These are phyloP conservation scores for Typha latifolia DNA, from an alignment of 176 grass and related monocot species.

Conservation along the genomic window DNA sequence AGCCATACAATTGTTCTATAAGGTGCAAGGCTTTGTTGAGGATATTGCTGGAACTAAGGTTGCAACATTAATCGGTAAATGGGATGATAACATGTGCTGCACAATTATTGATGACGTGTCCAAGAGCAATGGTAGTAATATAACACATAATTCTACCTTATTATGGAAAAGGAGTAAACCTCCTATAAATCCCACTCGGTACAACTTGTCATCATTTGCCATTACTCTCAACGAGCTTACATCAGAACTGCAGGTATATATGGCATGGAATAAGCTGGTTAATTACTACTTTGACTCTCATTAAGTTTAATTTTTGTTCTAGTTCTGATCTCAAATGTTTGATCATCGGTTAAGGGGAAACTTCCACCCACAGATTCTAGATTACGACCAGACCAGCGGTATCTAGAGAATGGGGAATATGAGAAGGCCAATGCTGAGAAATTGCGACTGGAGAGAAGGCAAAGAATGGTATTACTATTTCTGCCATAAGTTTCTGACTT, in stretches of 20 bases:
- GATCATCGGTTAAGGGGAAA: conserved; percentile 46
- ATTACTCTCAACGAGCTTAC: conserved; percentile 81
- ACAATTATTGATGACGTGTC: background rate
- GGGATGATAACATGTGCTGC: conserved; percentile 13
- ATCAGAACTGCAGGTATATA: conserved; percentile 49
- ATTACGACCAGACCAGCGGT: conserved; percentile 73
- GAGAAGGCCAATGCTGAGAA: conserved; percentile 81
- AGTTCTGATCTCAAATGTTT: conserved; percentile 22
- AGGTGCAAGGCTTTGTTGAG: conserved; percentile 41
- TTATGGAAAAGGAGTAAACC: conserved; percentile 81
- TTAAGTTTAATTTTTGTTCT: conserved; percentile 12
- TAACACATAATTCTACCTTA: conserved; percentile 30
- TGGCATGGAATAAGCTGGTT: conserved; percentile 7
- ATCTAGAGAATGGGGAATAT: conserved; percentile 72
- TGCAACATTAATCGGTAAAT: conserved; percentile 20
- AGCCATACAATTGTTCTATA: conserved; percentile 19
- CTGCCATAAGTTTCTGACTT: background rate
- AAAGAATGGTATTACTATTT: conserved; percentile 56
- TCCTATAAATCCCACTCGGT: conserved; percentile 61
- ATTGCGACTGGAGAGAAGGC: conserved; percentile 58
- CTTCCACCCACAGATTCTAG: conserved; percentile 94
- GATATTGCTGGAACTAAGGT: conserved; percentile 11
- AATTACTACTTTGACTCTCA: conserved; percentile 2
- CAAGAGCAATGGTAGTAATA: background rate
- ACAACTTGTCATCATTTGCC: conserved; percentile 86